Percentiles rank a stretch among this genome's conserved stretches.
phyloP scores from a whole-genome alignment of 257 asterid species.

The Lithospermum erythrorhizon region DNA sequence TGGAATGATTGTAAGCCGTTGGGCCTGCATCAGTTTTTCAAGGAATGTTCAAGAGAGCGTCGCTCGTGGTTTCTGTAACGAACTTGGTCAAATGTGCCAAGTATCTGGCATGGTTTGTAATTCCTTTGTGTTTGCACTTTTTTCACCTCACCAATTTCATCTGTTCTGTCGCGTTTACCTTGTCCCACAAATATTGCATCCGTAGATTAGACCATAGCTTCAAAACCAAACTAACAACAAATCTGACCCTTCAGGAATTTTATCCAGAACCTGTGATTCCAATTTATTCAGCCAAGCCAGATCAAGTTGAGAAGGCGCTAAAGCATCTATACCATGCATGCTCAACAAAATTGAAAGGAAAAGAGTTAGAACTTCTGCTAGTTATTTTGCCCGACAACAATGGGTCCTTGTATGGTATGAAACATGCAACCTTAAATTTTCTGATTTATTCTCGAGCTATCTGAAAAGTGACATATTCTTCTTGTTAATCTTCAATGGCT shows the following conservation, averaged over 20 bases:
- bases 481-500: not conserved
- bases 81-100: constrained; percentile 96
- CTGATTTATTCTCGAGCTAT: not conserved
- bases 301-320: constrained; percentile 91
- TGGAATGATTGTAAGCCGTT: constrained; percentile 89
- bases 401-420: not conserved
- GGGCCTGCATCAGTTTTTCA: constrained; percentile 98
- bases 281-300: constrained; percentile 73
- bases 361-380: constrained; percentile 77
- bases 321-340: constrained; percentile 79
- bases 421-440: not conserved
- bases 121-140: not conserved
- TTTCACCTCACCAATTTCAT: not conserved
- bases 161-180: not conserved
- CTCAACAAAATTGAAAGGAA: constrained; percentile 71
- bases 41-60: constrained; percentile 88
- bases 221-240: constrained; percentile 2
- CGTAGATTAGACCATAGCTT: not conserved
- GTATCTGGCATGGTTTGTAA: constrained; percentile 85
- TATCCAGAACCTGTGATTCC: constrained; percentile 83
- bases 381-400: constrained; percentile 37
- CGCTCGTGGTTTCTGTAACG: constrained; percentile 92
- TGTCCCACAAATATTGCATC: too few relatives aligned
- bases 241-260: constrained; percentile 45
- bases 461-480: not conserved